Percentiles rank a stretch among this genome's conserved stretches.
Evolutionary conservation across 2,329 filamentous ascomycete species (phyloP).

Genomic region (Fusarium goolgardi): DNA sequence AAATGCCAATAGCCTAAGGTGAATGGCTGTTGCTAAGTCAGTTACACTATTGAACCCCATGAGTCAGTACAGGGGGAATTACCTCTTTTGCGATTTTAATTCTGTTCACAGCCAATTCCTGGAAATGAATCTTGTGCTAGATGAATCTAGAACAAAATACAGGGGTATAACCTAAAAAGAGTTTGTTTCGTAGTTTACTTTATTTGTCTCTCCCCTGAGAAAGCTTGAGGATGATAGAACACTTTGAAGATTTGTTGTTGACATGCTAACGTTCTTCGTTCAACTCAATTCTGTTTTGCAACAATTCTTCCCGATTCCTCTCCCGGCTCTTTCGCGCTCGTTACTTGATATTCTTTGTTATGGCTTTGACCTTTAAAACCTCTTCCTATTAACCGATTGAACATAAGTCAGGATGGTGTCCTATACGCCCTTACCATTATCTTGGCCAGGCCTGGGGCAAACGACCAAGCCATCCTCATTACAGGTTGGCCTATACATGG

Average conservation of each 20-base stretch:
- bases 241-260: not conserved
- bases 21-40: not conserved
- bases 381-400: no score
- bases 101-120: not conserved
- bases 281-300: accelerated
- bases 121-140: not conserved
- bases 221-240: accelerated
- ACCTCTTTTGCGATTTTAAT: not conserved
- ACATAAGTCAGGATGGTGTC: not conserved
- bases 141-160: not conserved
- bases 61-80: not conserved
- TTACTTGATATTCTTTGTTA: not conserved
- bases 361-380: no score
- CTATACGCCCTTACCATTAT: not conserved
- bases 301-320: not conserved
- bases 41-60: not conserved
- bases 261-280: not conserved
- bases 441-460: not conserved
- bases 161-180: not conserved
- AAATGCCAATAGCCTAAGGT: not conserved
- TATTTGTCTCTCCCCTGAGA: not conserved
- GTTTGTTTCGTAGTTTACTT: not conserved
- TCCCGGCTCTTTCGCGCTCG: not conserved
- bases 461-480: not conserved
- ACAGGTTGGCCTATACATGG: conserved; percentile 13